phyloP scores from a whole-genome alignment of 176 grass and related monocot species.

The Carex scoparia region DNA sequence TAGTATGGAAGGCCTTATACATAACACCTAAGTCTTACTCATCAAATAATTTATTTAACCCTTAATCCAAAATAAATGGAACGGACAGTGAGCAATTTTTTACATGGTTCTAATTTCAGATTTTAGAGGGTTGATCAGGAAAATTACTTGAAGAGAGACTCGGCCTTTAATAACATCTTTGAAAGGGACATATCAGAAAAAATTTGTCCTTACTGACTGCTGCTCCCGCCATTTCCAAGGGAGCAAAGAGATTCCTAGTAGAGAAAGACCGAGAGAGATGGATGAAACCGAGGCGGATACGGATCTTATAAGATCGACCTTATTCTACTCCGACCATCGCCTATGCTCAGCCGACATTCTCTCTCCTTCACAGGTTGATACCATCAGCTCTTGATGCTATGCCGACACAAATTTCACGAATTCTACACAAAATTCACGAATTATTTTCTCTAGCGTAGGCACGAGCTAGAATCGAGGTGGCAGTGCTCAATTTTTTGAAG shows the following conservation, averaged over 20 bases:
- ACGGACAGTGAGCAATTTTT: background rate
- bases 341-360: constrained; percentile 92
- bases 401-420: background rate
- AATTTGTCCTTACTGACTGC: background rate
- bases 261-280: background rate
- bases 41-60: too few relatives aligned
- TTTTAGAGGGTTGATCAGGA: background rate
- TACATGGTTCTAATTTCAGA: background rate
- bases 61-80: too few relatives aligned
- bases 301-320: constrained; percentile 49
- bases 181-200: background rate
- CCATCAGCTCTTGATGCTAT: background rate
- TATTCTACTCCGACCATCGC: constrained; percentile 69
- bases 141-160: background rate
- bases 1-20: too few relatives aligned
- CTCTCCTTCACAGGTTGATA: constrained; percentile 44
- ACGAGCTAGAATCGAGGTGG: constrained; percentile 78
- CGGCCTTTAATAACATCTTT: background rate
- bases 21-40: too few relatives aligned
- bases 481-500: constrained; percentile 73
- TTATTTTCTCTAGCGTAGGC: constrained; percentile 30
- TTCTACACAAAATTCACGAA: background rate
- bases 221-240: background rate
- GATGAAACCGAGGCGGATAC: constrained; percentile 15
- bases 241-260: background rate